Conservation (phyloP, 192 early-diverging fungal genomes). For the Pecoramyces ruminantium region DNA sequence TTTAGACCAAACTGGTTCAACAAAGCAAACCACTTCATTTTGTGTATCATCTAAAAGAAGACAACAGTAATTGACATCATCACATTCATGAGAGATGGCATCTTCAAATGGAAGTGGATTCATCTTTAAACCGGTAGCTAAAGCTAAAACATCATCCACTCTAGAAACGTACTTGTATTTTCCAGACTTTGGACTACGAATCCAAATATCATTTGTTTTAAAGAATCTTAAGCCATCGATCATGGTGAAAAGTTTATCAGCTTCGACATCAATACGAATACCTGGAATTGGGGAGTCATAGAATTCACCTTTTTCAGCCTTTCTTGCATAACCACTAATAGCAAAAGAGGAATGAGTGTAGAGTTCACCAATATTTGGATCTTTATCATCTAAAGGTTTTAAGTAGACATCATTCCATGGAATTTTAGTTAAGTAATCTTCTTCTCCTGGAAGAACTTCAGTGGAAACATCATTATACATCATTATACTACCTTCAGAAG, state of each 20-base stretch:
- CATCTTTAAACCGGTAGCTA: background rate
- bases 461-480: background rate
- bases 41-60: background rate
- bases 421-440: too few species aligned
- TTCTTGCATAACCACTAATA: background rate
- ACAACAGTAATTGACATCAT: background rate
- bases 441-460: too few species aligned
- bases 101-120: background rate
- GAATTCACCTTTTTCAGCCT: background rate
- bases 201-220: background rate
- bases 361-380: background rate
- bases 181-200: background rate
- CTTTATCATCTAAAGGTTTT: too few species aligned
- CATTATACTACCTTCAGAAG: background rate
- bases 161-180: background rate
- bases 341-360: background rate
- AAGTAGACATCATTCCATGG: too few species aligned
- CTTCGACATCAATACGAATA: background rate
- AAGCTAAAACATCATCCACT: background rate
- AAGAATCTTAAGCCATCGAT: background rate
- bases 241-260: background rate
- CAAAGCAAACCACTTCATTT: background rate
- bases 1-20: background rate
- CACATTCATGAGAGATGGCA: background rate
- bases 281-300: background rate